Base-by-base conservation (phyloP, 2,329 filamentous ascomycete genomes). In the Penicillium paneum region DNA sequence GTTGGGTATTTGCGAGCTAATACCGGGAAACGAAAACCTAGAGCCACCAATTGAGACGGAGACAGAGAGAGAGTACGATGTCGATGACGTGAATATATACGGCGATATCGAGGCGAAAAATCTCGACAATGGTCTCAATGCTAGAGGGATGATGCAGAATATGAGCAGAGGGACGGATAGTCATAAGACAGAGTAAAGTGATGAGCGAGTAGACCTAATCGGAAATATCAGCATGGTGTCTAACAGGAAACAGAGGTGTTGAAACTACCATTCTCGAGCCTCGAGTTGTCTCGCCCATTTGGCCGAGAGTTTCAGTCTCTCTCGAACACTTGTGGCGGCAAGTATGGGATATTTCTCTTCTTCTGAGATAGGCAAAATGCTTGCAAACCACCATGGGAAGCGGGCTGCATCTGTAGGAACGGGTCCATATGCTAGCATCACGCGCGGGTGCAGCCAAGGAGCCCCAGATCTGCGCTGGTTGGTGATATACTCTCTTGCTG, bases 371-470 rank as follows among this genome's bases (percentile, higher is more conserved):
- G 91, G 91, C 12, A 96, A 73, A 19, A 94, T 85, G 66, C 85
- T 90, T 10, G 89, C 91, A 62, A 96, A 88, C 92, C 92, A 97
- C 81, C 91, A 96, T 0, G 91, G 89, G 62, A 96, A 94, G 1
- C 84, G 71, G 3, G 86, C 86, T 0, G 90, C 86, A 65, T 96
- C 90, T 15, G 83, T 78, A 0, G 91, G 91, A 19, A 87, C 87
- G 54, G 88, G 83, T 12, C 91, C 91, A 61, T 93, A 94, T 6
- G 89, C 85, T 31, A 83, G 76, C 29, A 92, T 76, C 32, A 92
- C 86, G 8, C 87, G 83, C 38, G 85, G 81, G 52, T 89, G 83
- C 28, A 95, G 77, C 91, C 90, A 96, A 0, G 83, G 81, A 0
- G 86, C 88, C 54, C 86, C 89, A 49, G 84, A 78, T 5, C 79